Evolutionary conservation across 768 basidiomycete genomes (phyloP).

Genomic region (Lactifluus piperatus): DNA sequence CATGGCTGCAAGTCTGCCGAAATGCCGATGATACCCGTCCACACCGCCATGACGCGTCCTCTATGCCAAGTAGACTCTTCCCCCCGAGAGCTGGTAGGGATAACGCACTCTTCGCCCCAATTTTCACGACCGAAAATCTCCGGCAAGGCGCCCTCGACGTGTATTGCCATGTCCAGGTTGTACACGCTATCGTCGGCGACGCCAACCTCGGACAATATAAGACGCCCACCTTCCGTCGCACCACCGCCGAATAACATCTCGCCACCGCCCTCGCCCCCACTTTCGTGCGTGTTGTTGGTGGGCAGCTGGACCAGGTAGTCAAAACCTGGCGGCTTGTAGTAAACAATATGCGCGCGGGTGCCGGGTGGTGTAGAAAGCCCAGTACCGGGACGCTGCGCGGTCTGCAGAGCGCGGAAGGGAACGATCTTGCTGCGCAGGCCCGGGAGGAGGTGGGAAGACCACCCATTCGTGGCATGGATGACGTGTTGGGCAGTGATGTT

Average conservation of each 20-base stretch:
- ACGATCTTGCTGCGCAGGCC: constrained; percentile 54
- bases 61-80: constrained; percentile 29
- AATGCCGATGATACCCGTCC: constrained; percentile 57
- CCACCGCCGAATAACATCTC: constrained; percentile 67
- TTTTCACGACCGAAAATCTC: constrained; percentile 41
- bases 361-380: constrained; percentile 28
- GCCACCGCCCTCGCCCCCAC: constrained; percentile 26
- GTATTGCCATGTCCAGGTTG: constrained; percentile 31
- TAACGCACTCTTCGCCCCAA: constrained; percentile 35
- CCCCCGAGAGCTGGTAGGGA: constrained; percentile 1
- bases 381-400: constrained; percentile 49
- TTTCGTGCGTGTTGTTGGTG: background rate
- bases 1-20: constrained; percentile 59
- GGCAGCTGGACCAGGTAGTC: constrained; percentile 63
- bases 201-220: constrained; percentile 26
- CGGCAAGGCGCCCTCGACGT: constrained; percentile 43
- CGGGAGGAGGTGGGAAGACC: constrained; percentile 62
- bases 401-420: constrained; percentile 53
- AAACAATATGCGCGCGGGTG: constrained; percentile 52
- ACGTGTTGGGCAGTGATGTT: constrained; percentile 49
- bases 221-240: constrained; percentile 28
- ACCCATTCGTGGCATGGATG: constrained; percentile 81
- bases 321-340: constrained; percentile 36
- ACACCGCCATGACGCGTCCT: constrained; percentile 45
- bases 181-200: constrained; percentile 31